phyloP scores from a whole-genome alignment of 1,284 basidiomycete species.

The Apiotrichum sp. region DNA sequence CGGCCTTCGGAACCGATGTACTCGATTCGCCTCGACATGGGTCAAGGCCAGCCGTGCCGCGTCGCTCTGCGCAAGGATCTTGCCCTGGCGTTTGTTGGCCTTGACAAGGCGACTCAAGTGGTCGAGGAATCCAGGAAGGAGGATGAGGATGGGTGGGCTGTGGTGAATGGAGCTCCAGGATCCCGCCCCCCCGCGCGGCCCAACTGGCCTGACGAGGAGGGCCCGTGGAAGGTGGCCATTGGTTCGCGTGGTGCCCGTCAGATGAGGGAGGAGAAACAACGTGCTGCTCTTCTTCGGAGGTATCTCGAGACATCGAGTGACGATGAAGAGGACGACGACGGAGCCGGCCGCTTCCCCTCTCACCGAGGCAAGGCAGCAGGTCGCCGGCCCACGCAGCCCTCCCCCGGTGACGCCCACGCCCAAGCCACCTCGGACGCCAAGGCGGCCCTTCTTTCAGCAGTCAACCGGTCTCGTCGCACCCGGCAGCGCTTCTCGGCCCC shows the following conservation, averaged over 20 bases:
- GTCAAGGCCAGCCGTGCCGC: constrained; percentile 25
- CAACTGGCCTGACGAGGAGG: constrained; percentile 37
- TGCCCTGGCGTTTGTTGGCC: constrained; percentile 34
- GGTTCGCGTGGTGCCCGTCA: constrained; percentile 24
- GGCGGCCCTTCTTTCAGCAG: constrained; percentile 8
- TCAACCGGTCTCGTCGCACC: constrained; percentile 5
- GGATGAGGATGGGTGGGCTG: constrained; percentile 30
- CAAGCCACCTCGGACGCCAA: constrained; percentile 16
- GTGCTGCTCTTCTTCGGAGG: constrained; percentile 24
- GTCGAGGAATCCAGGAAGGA: constrained; percentile 31
- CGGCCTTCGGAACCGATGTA: constrained; percentile 29
- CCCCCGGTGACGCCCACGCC: neutral
- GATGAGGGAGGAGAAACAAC: constrained; percentile 29
- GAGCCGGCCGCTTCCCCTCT: constrained; percentile 4
- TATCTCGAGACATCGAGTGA: constrained; percentile 41
- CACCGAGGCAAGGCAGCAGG: neutral
- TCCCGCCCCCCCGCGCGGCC: constrained; percentile 23
- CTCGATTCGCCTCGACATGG: constrained; percentile 34
- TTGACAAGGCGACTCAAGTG: constrained; percentile 20
- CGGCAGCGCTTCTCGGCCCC: neutral
- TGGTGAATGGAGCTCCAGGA: constrained; percentile 16
- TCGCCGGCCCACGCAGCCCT: neutral
- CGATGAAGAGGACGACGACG: constrained; percentile 22
- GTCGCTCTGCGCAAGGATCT: constrained; percentile 38
- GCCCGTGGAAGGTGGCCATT: constrained; percentile 35